Conservation (phyloP, 352 stramenopile genomes). For the Globisporangium takayamanum region DNA sequence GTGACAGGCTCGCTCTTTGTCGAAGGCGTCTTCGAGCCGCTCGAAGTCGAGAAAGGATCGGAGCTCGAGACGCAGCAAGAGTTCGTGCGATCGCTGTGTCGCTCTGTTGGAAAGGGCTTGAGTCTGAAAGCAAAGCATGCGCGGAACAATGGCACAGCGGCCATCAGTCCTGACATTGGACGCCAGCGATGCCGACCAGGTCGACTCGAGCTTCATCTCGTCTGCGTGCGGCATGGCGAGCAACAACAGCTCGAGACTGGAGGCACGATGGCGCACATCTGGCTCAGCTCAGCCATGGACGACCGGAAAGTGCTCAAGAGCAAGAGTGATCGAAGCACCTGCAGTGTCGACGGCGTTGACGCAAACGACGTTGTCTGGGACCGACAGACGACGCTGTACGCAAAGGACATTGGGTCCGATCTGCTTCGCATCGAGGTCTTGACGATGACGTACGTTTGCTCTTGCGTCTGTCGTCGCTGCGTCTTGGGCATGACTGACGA, state of each 20-base stretch:
- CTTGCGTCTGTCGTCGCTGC: not conserved
- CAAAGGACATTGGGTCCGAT: slow-evolving; percentile 23
- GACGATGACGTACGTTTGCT: slow-evolving; percentile 24
- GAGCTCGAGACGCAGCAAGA: not conserved
- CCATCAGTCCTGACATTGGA: not conserved
- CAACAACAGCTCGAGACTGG: slow-evolving; percentile 6
- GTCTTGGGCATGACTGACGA: not conserved
- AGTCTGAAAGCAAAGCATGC: slow-evolving; percentile 11
- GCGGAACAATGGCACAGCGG: not conserved
- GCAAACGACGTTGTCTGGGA: slow-evolving; percentile 25
- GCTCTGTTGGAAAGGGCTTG: slow-evolving; percentile 7
- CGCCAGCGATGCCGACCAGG: slow-evolving; percentile 9
- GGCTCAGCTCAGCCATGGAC: slow-evolving; percentile 29
- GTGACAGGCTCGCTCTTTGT: slow-evolving; percentile 27
- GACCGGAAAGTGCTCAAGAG: slow-evolving; percentile 28
- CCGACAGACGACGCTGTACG: slow-evolving; percentile 31
- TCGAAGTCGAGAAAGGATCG: slow-evolving; percentile 10
- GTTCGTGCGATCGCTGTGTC: slow-evolving; percentile 6
- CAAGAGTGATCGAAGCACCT: slow-evolving; percentile 4
- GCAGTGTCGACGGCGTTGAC: slow-evolving; percentile 6
- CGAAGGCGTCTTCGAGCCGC: slow-evolving; percentile 39
- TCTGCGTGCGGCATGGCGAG: slow-evolving; percentile 12
- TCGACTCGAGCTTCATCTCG: slow-evolving; percentile 33
- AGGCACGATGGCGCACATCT: slow-evolving; percentile 25
- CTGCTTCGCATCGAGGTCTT: slow-evolving; percentile 31